Evolutionary conservation across 305 asterid genomes (phyloP).

Genomic region (Fraxinus ornus): DNA sequence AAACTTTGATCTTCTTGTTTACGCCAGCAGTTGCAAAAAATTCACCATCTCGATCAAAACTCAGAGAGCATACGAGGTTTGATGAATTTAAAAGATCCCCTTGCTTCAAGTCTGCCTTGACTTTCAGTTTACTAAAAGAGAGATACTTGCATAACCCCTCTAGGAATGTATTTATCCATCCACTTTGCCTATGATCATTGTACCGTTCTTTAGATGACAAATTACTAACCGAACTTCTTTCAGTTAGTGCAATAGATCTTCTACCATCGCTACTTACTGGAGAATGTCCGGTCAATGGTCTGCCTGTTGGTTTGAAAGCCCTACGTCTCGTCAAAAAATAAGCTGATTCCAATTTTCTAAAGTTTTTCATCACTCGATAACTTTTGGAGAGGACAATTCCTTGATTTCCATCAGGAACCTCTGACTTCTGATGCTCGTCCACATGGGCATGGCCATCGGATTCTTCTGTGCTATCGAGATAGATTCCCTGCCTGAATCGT

Average conservation of each 20-base stretch:
- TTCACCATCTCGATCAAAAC: slow-evolving; percentile 98
- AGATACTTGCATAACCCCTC: slow-evolving; percentile 85
- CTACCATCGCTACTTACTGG: slow-evolving; percentile 47
- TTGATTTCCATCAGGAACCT: slow-evolving; percentile 35
- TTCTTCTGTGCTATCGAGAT: slow-evolving; percentile 31
- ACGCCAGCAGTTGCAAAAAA: slow-evolving; percentile 96
- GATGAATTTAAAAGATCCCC: slow-evolving; percentile 93
- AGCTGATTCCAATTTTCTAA: slow-evolving; percentile 74
- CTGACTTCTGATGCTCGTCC: slow-evolving; percentile 37
- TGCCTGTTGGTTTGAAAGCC: slow-evolving; percentile 39
- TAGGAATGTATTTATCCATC: slow-evolving; percentile 76
- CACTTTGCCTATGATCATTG: slow-evolving; percentile 48
- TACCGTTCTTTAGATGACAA: slow-evolving; percentile 49
- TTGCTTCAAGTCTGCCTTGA: slow-evolving; percentile 91
- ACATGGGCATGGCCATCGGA: slow-evolving; percentile 30
- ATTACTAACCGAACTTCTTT: slow-evolving; percentile 73
- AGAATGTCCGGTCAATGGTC: slow-evolving; percentile 48
- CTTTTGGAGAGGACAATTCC: slow-evolving; percentile 49
- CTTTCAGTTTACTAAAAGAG: slow-evolving; percentile 69
- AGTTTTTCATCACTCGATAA: slow-evolving; percentile 76
- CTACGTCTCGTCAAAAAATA: slow-evolving; percentile 66
- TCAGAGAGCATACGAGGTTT: slow-evolving; percentile 84
- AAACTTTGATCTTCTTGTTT: slow-evolving; percentile 91
- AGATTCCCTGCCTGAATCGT: slow-evolving; percentile 55
- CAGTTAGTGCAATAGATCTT: slow-evolving; percentile 50